Evolutionary conservation across 768 basidiomycete species (phyloP).

Genomic region (Mrakia hoshinonis): DNA sequence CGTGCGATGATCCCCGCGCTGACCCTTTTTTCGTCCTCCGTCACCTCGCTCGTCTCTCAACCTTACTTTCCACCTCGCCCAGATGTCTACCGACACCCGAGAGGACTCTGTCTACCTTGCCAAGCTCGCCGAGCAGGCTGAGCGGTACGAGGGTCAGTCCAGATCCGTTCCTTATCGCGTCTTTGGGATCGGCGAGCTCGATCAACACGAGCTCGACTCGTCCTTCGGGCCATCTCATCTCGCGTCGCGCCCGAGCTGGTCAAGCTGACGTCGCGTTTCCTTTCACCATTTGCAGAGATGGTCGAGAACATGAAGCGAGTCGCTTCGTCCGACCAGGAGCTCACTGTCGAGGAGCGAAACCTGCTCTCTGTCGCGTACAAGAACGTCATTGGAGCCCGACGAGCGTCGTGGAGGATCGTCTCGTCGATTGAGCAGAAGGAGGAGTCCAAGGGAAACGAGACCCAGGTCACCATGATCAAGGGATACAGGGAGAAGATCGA

Average conservation of each 20-base stretch:
- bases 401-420: slow-evolving; percentile 95
- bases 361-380: slow-evolving; percentile 97
- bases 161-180: not conserved
- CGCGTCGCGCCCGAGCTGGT: too few species aligned
- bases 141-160: slow-evolving; percentile 85
- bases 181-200: not conserved
- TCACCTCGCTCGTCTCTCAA: too few species aligned
- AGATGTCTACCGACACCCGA: slow-evolving; percentile 51
- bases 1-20: too few species aligned
- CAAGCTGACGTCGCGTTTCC: too few species aligned
- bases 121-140: slow-evolving; percentile 99
- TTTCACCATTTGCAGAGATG: slow-evolving; percentile 55
- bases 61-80: too few species aligned
- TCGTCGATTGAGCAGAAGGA: slow-evolving; percentile 99
- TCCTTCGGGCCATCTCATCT: too few species aligned
- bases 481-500: slow-evolving; percentile 97
- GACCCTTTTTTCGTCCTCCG: too few species aligned
- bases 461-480: slow-evolving; percentile 95
- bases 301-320: slow-evolving; percentile 99
- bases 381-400: slow-evolving; percentile 93
- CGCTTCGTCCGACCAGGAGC: slow-evolving; percentile 93
- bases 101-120: slow-evolving; percentile 99
- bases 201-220: not conserved
- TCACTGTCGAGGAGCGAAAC: slow-evolving; percentile 97
- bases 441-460: slow-evolving; percentile 95